Evolutionary conservation across 805 yeast genomes (phyloP).

Genomic region (Metschnikowia koreensis): DNA sequence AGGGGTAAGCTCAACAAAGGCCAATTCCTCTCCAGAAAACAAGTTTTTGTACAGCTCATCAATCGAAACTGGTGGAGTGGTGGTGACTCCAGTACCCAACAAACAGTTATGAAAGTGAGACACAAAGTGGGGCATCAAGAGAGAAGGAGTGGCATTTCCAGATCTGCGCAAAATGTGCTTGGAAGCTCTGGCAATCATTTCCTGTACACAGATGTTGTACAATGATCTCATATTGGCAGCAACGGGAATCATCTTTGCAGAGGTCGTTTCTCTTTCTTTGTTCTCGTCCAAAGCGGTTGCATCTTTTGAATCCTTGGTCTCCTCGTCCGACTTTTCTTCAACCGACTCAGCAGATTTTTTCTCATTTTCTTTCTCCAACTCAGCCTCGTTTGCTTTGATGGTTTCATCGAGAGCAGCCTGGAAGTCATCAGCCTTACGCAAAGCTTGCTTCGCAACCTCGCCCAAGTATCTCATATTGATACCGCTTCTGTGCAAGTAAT

Average conservation of each 20-base stretch:
- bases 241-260: slow-evolving; percentile 43
- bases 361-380: slow-evolving; percentile 22
- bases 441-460: slow-evolving; percentile 42
- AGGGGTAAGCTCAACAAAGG: slow-evolving; percentile 48
- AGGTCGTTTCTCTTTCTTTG: slow-evolving; percentile 27
- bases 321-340: slow-evolving; percentile 5
- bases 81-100: slow-evolving; percentile 51
- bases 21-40: slow-evolving; percentile 40
- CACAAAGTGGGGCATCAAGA: slow-evolving; percentile 57
- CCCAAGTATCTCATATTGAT: slow-evolving; percentile 90
- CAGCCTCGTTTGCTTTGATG: slow-evolving; percentile 26
- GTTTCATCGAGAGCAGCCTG: slow-evolving; percentile 19
- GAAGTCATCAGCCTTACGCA: slow-evolving; percentile 18
- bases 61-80: slow-evolving; percentile 36
- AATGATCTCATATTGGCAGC: slow-evolving; percentile 48
- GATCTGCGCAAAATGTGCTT: slow-evolving; percentile 67
- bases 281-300: slow-evolving; percentile 25
- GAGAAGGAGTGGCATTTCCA: slow-evolving; percentile 47
- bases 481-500: slow-evolving; percentile 73
- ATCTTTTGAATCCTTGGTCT: slow-evolving; percentile 22
- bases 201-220: slow-evolving; percentile 49
- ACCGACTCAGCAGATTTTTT: slow-evolving; percentile 10
- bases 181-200: slow-evolving; percentile 75
- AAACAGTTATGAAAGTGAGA: slow-evolving; percentile 71
- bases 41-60: slow-evolving; percentile 42